A percentile compares a stretch with the other conserved stretches of the same genome.
Conservation (phyloP, 208 protist genomes). For the Trichomonas vaginalis region DNA sequence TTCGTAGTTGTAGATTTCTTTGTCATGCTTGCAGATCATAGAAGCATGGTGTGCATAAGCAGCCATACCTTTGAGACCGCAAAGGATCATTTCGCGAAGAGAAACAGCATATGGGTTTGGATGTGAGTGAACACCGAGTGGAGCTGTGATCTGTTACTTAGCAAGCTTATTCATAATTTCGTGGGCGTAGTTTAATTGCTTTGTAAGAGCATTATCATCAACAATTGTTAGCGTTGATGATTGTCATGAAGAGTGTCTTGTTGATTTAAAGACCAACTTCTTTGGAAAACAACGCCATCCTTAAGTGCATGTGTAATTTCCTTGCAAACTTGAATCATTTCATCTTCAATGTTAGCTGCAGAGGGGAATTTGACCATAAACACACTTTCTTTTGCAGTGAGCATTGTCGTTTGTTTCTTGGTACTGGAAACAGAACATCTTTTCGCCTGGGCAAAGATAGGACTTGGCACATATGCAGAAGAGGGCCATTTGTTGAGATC, state of each 20-base stretch:
- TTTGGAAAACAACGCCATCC: neutral
- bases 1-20: neutral
- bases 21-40: neutral
- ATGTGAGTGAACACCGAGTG: neutral
- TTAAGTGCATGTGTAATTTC: neutral
- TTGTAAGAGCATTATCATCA: neutral
- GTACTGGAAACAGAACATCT: slow-evolving; percentile 1
- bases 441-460: neutral
- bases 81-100: neutral
- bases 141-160: neutral
- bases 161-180: neutral
- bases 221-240: neutral
- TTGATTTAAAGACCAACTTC: neutral
- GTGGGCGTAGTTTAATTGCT: neutral
- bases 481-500: no score
- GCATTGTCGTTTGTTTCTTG: neutral
- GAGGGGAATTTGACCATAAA: neutral
- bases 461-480: neutral
- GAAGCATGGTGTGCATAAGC: neutral
- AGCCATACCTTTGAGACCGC: neutral
- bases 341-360: neutral
- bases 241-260: neutral
- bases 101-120: neutral
- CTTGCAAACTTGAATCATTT: neutral
- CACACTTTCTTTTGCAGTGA: neutral